Evolutionary conservation across 352 stramenopile genomes (phyloP), one percentile per base, ranked within the genome.

Genomic region (Phytophthora pini): DNA sequence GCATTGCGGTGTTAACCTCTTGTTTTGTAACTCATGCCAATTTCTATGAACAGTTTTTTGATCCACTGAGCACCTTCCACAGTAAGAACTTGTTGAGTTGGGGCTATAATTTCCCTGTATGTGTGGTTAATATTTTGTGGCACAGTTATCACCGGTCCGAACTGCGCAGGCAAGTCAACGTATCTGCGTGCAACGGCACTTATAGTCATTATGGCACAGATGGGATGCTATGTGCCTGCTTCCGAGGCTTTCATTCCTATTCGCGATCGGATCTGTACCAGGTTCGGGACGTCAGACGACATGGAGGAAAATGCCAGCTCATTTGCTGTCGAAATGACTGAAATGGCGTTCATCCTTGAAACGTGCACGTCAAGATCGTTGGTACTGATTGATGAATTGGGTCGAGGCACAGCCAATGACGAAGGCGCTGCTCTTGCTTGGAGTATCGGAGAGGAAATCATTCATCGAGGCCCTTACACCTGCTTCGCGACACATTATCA

Each of bases 301-400:
- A 97, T 98, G 83, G 93, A 98, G 74, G 90, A 97, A 65, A 98
- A 98, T 62, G 72, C 93, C 15, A 97, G 89, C 51, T 96, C 92
- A 4, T 98, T 98, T 64, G 80, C 78, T 10, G 82, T 97, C 26
- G 93, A 98, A 56, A 98, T 98, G 93, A 88, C 82, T 0, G 92
- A 97, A 56, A 90, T 80, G 2, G 88, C 88, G 8, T 95, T 96
- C 61, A 93, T 96, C 1, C 63, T 97, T 17, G 88, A 96, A 58
- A 74, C 78, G 5, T 84, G 79, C 46, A 92, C 87, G 6, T 36
- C 70, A 39, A 80, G 53, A 27, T 95, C 79, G 10, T 72, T 98
- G 40, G 83, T 98, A 9, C 65, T 98, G 9, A 92, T 98, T 17
- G 93, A 98, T 67, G 93, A 98, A 57, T 73, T 98, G 7, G 93